phyloP scores from a whole-genome alignment of 441 rosid genomes.

The Gossypium gossypioides region DNA sequence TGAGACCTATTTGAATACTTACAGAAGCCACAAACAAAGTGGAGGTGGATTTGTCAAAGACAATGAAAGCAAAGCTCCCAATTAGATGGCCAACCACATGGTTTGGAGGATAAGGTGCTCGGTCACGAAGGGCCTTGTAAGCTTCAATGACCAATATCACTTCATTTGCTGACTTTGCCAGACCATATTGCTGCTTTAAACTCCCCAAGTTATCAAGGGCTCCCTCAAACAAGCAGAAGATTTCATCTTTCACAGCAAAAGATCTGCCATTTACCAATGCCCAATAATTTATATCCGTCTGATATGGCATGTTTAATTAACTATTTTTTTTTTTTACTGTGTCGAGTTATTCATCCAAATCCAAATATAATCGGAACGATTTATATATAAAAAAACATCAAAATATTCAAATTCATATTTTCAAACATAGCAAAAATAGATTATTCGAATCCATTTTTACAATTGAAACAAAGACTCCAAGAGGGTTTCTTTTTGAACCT shows the following conservation, averaged over 20 bases:
- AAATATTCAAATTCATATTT: too few relatives aligned
- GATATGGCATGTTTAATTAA: too few relatives aligned
- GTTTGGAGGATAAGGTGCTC: conserved; percentile 87
- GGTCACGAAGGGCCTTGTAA: conserved; percentile 87
- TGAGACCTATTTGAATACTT: conserved; percentile 20
- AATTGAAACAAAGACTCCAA: too few relatives aligned
- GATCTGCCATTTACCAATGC: conserved; percentile 39
- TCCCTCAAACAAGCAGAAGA: conserved; percentile 87
- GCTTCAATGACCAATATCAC: conserved; percentile 83
- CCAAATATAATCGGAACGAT: too few relatives aligned
- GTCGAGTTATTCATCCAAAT: too few relatives aligned
- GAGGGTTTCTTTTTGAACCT: too few relatives aligned
- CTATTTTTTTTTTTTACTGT: too few relatives aligned
- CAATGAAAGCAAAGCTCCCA: conserved; percentile 77
- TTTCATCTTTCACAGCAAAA: conserved; percentile 83
- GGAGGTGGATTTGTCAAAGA: conserved; percentile 75
- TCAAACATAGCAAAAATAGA: too few relatives aligned
- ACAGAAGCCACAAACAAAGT: conserved; percentile 85
- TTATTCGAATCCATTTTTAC: too few relatives aligned
- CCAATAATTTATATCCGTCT: background rate
- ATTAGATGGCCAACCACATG: conserved; percentile 79
- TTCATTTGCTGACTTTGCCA: conserved; percentile 76
- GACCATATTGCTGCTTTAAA: conserved; percentile 81
- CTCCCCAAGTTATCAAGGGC: conserved; percentile 80
- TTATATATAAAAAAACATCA: too few relatives aligned